Percentiles rank a stretch among this genome's conserved stretches.
Evolutionary conservation across 257 asterid species (phyloP).

Genomic region (Haberlea rhodopensis): DNA sequence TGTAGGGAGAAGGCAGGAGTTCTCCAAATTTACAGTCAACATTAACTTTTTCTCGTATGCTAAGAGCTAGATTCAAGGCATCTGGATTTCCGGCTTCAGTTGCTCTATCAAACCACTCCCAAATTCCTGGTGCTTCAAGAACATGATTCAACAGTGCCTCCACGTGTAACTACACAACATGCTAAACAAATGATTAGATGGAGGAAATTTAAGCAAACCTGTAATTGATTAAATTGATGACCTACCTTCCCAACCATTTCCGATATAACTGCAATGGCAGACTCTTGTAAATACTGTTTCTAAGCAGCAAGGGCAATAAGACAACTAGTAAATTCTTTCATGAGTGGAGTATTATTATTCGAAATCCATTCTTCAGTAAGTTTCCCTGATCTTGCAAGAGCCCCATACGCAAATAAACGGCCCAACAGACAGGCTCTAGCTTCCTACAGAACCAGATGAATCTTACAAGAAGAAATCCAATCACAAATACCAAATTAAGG

Average conservation of each 20-base stretch:
- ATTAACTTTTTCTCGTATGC: conserved; percentile 55
- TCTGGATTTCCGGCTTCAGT: conserved; percentile 83
- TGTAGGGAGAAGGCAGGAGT: conserved; percentile 75
- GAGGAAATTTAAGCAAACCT: conserved; percentile 6
- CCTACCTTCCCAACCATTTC: conserved; percentile 83
- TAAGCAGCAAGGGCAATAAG: conserved; percentile 66
- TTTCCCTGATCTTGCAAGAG: conserved; percentile 91
- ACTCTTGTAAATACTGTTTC: conserved; percentile 89
- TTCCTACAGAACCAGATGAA: conserved; percentile 56
- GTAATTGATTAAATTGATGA: conserved; percentile 12
- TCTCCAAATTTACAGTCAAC: conserved; percentile 53
- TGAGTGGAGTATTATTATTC: conserved; percentile 43
- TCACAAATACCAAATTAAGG: not conserved
- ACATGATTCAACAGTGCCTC: conserved; percentile 60
- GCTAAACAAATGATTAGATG: conserved; percentile 27
- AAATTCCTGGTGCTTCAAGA: conserved; percentile 80
- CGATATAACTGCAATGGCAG: conserved; percentile 73
- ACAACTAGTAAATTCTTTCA: conserved; percentile 64
- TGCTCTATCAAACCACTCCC: conserved; percentile 81
- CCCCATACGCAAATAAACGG: conserved; percentile 93
- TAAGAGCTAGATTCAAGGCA: conserved; percentile 80
- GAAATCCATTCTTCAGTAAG: conserved; percentile 60
- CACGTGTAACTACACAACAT: conserved; percentile 57
- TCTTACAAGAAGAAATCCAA: conserved; percentile 23
- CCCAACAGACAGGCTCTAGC: conserved; percentile 79